These are phyloP conservation scores for Ceratobasidium sp. DNA, from an alignment of 1,284 basidiomycete species.

Conservation along the genomic window DNA sequence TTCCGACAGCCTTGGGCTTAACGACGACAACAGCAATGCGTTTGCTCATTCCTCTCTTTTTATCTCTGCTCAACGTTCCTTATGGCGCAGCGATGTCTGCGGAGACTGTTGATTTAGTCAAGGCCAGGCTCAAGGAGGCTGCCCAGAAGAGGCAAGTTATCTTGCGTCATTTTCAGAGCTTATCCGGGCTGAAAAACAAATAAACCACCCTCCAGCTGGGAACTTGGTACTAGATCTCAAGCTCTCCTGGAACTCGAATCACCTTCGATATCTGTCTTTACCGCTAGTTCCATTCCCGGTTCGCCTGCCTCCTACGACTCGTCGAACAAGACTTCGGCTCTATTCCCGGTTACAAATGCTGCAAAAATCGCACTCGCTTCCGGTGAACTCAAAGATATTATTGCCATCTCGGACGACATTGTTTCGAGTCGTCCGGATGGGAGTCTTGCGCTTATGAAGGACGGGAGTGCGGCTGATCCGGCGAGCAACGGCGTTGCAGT, in stretches of 20 bases:
- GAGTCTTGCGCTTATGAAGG: slow-evolving; percentile 61
- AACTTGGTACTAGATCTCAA: slow-evolving; percentile 81
- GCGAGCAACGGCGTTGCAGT: slow-evolving; percentile 83
- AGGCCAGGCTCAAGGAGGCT: slow-evolving; percentile 33
- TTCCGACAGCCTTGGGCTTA: not conserved
- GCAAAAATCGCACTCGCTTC: slow-evolving; percentile 51
- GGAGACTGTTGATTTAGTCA: slow-evolving; percentile 37
- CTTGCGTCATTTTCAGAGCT: not conserved
- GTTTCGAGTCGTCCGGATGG: slow-evolving; percentile 60
- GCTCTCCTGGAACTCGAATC: slow-evolving; percentile 78
- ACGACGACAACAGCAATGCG: slow-evolving; percentile 35
- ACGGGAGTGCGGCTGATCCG: slow-evolving; percentile 83
- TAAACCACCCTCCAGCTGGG: slow-evolving; percentile 73
- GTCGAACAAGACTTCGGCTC: slow-evolving; percentile 62
- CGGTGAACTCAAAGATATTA: slow-evolving; percentile 64
- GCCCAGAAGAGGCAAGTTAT: slow-evolving; percentile 44
- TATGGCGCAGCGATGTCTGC: slow-evolving; percentile 23
- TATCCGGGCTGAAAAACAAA: not conserved
- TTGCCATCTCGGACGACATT: slow-evolving; percentile 69
- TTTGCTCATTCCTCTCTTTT: slow-evolving; percentile 29
- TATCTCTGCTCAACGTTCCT: slow-evolving; percentile 17
- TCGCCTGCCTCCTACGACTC: slow-evolving; percentile 52
- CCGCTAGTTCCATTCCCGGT: slow-evolving; percentile 55
- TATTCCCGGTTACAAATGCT: slow-evolving; percentile 58
- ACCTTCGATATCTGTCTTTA: slow-evolving; percentile 73